Evolutionary conservation across 352 stramenopile species (phyloP), one percentile per base, ranked within the genome.

Genomic region (Globisporangium orthogonon): DNA sequence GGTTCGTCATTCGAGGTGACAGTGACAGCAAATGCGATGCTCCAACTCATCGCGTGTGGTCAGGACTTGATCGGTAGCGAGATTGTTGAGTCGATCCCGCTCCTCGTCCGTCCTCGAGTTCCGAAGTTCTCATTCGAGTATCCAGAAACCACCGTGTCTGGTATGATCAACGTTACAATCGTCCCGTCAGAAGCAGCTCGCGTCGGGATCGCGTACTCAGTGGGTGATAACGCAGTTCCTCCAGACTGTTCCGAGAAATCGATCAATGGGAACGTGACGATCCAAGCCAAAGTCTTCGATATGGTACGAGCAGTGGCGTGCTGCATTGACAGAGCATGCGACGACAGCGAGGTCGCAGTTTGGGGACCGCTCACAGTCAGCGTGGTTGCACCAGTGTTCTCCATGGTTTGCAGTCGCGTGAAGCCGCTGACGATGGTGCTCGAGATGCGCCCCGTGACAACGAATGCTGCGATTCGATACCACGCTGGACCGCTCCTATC

Each of bases 121-220:
- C 77, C 74, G 1, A 71, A 60, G 4, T 84, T 87, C 48, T 50
- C 35, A 14, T 78, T 68, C 40, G 43, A 46, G 0, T 52, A 60
- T 17, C 69, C 66, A 23, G 40, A 60, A 5, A 85, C 74, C 2
- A 86, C 77, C 0, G 67, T 76, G 43, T 73, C 71, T 0, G 73
- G 77, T n/a, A 47, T 58, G 23, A 74, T 83, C n/a, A 45, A 74
- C n/a, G 61, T 87, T 14, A 76, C 59, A 3, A 76, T 87, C 45
- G 52, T 61, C 5, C 60, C 66, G 35, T 57, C 65, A 0, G 52
- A 47, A 6, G 33, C 30, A 9, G 31, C 29, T 4, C 53, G 39
- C 23, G 29, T 79, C 0, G 67, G 66, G 5, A 53, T 82, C 23
- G 61, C 52, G 13, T 85, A 76, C 54, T 53, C 40, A 35, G 41